Percentiles rank a stretch among this genome's conserved stretches.
These are phyloP conservation scores for Boletus rubescentipes DNA, from an alignment of 768 basidiomycete genomes.

Conservation along the genomic window DNA sequence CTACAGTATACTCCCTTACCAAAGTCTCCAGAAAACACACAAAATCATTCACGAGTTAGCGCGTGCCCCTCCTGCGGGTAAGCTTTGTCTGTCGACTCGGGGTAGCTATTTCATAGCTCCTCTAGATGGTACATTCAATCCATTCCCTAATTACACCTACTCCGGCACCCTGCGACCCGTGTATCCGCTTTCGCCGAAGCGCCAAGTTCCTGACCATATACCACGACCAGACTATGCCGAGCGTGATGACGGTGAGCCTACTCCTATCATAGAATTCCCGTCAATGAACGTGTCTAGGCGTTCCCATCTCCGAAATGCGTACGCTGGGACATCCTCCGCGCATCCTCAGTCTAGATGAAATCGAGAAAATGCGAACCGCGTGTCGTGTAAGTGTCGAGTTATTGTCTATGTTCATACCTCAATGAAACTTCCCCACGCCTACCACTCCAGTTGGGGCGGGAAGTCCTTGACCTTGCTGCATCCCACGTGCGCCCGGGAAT, in stretches of 20 bases:
- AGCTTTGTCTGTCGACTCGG: background rate
- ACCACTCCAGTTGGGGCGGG: constrained; percentile 68
- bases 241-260: constrained; percentile 53
- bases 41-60: constrained; percentile 73
- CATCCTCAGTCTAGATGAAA: constrained; percentile 69
- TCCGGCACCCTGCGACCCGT: constrained; percentile 78
- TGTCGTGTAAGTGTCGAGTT: constrained; percentile 63
- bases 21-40: constrained; percentile 66
- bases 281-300: constrained; percentile 39
- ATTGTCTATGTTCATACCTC: background rate
- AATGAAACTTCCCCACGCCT: background rate
- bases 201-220: constrained; percentile 81
- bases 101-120: background rate
- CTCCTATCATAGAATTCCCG: background rate
- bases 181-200: constrained; percentile 83
- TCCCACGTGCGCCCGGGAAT: constrained; percentile 86
- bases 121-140: constrained; percentile 75
- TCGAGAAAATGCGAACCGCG: constrained; percentile 84
- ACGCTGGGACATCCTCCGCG: constrained; percentile 59
- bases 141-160: constrained; percentile 73
- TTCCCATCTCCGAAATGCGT: constrained; percentile 58
- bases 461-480: constrained; percentile 92
- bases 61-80: constrained; percentile 26
- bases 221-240: constrained; percentile 83
- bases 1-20: background rate